These are phyloP conservation scores for Pythium rhizo-oryzae DNA, from an alignment of 352 stramenopile species.

Conservation along the genomic window DNA sequence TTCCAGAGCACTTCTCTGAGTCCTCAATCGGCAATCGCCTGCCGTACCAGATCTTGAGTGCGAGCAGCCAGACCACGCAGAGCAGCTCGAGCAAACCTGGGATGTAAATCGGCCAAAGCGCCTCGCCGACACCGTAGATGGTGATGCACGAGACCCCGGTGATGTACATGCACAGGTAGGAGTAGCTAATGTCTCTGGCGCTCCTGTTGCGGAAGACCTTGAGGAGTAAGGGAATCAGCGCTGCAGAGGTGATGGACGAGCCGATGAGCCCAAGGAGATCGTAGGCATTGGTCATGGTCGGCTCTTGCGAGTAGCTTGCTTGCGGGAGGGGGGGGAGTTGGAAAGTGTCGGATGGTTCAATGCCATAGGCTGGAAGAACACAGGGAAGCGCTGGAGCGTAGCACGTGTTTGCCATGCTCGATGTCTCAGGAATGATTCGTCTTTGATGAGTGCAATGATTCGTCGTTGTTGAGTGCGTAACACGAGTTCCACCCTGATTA, in stretches of 20 bases:
- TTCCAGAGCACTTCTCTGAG: not conserved
- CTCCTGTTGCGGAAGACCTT: constrained; percentile 64
- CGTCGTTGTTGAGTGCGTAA: constrained; percentile 2
- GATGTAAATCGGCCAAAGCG: constrained; percentile 59
- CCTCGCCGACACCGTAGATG: constrained; percentile 49
- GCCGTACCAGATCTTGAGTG: constrained; percentile 50
- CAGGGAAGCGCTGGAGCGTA: no score
- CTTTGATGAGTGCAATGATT: constrained; percentile 12
- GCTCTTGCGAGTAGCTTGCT: not conserved
- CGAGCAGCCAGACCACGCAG: constrained; percentile 37
- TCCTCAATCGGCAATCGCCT: not conserved
- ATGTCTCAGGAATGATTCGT: not conserved
- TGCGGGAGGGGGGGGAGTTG: not conserved
- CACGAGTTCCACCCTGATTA: no score
- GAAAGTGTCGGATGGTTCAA: not conserved
- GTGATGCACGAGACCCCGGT: constrained; percentile 39
- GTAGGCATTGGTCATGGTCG: constrained; percentile 18
- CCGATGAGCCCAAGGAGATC: constrained; percentile 57
- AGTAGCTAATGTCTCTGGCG: constrained; percentile 45
- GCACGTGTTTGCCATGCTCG: not conserved
- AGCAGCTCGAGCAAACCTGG: constrained; percentile 43
- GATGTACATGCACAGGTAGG: constrained; percentile 50
- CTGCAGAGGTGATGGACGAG: constrained; percentile 56
- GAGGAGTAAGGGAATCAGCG: constrained; percentile 54
- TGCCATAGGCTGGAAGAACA: not conserved